Conservation (phyloP, 1,284 basidiomycete genomes). For the Stereum hirsutum region DNA sequence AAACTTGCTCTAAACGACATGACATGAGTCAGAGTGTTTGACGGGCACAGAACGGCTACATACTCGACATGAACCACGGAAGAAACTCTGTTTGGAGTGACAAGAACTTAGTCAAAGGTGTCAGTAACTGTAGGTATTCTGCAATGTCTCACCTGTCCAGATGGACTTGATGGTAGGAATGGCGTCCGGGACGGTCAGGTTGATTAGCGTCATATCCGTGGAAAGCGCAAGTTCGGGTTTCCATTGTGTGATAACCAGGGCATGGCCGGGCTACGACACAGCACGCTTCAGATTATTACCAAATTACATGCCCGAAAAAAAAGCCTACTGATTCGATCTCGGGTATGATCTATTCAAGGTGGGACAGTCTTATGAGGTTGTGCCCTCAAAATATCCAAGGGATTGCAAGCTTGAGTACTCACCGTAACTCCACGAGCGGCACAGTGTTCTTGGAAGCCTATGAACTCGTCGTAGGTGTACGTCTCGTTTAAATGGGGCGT, state of each 20-base stretch:
- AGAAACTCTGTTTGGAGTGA: slow-evolving; percentile 19
- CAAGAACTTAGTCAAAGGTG: not conserved
- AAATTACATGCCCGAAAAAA: too few species aligned
- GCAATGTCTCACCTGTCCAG: slow-evolving; percentile 14
- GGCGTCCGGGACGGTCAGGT: slow-evolving; percentile 22
- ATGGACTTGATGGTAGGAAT: slow-evolving; percentile 21
- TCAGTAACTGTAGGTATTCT: not conserved
- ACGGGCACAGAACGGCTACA: slow-evolving; percentile 6
- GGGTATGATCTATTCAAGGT: too few species aligned
- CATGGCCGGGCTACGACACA: slow-evolving; percentile 27
- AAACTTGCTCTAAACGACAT: slow-evolving; percentile 15
- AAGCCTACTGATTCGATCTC: slow-evolving; percentile 25
- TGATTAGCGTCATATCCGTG: slow-evolving; percentile 22
- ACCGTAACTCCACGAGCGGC: slow-evolving; percentile 25
- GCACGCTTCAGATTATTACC: too few species aligned
- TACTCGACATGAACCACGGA: slow-evolving; percentile 21
- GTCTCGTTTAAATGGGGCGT: slow-evolving; percentile 25
- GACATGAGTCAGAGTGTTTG: not conserved
- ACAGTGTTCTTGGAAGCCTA: slow-evolving; percentile 21
- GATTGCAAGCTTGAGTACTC: too few species aligned
- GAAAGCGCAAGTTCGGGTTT: slow-evolving; percentile 26
- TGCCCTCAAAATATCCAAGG: too few species aligned
- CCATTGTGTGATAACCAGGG: slow-evolving; percentile 28
- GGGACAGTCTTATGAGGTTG: too few species aligned
- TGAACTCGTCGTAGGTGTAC: slow-evolving; percentile 23